phyloP scores from a whole-genome alignment of 2,329 filamentous ascomycete species.

The Colletotrichum viniferum region DNA sequence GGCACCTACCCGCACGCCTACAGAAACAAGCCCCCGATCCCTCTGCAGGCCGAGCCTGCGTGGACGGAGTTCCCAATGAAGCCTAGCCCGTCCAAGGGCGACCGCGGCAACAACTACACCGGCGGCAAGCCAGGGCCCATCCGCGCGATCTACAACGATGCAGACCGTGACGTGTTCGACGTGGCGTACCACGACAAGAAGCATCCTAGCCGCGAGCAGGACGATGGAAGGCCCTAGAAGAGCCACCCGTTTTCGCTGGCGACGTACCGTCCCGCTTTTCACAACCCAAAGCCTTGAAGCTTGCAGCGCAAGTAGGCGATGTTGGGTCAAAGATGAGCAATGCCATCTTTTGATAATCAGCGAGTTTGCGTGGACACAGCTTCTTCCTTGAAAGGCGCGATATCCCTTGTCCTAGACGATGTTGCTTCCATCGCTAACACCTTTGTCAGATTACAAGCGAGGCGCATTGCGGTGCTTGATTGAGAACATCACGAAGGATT shows the following conservation, averaged over 20 bases:
- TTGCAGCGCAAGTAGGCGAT: background rate
- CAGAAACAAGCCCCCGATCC: background rate
- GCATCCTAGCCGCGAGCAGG: too few relatives aligned
- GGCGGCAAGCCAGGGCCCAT: background rate
- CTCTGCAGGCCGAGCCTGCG: accelerated
- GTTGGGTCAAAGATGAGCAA: background rate
- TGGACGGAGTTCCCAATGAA: background rate
- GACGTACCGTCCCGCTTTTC: background rate
- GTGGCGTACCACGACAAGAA: background rate
- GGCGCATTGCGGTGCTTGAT: background rate
- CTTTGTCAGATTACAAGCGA: background rate
- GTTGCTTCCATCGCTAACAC: background rate
- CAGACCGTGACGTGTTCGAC: background rate
- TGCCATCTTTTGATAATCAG: background rate
- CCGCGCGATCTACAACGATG: background rate
- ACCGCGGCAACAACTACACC: background rate
- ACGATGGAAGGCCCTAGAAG: accelerated
- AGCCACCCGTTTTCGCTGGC: background rate
- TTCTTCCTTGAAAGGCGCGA: background rate
- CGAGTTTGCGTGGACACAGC: background rate
- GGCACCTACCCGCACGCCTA: background rate
- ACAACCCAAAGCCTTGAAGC: background rate
- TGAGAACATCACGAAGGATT: background rate
- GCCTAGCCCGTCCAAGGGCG: background rate
- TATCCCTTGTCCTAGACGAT: background rate